Evolutionary conservation across 805 yeast genomes (phyloP), one percentile per base, ranked within the genome.

Genomic region (Ogataea thermomethanolica): DNA sequence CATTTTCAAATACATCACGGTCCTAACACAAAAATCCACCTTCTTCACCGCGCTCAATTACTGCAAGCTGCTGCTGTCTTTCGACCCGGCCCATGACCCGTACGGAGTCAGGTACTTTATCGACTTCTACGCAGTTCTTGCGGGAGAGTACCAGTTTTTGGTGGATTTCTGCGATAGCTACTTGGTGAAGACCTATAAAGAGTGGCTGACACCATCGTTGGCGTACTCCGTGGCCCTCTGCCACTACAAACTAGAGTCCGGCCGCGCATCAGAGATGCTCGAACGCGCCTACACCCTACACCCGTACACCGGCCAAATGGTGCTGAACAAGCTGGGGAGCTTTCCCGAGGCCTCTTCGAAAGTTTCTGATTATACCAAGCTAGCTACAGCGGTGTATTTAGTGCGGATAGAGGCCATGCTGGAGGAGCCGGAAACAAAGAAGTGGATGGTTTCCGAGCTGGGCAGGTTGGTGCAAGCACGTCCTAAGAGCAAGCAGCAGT

Each of bases 101-200:
- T 66, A 81, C 37, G 95, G 95, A 15, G 88, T 83, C 9, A 71
- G 95, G 47, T 81, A 82, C 54, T 84, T 87, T 58, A 79, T 89
- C 50, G 96, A 89, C 57, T 80, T 75, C 54, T 88, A 84, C 55
- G 81, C 91, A 3, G 64, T 85, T 3, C 65, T 78, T 62, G 69
- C 85, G 26, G 79, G 73, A 24, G 86, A 86, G 45, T 78, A 72
- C 54, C 67, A 76, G 43, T 87, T 77, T 59, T 56, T 88, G 49
- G 67, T 79, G 9, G 74, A 77, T 13, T 62, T 86, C 25, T 71
- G 71, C 2, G 64, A 74, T 9, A 76, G 85, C 1, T 74, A 84
- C 1, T 64, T 84, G 25, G 66, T 71, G 3, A 71, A 67, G 15
- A 69, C 81, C 0, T 84, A 85, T 49, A 59, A 59, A 9, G 75